Evolutionary conservation across 2,329 filamentous ascomycete species (phyloP).

Genomic region (Sporothrix variecibatus): DNA sequence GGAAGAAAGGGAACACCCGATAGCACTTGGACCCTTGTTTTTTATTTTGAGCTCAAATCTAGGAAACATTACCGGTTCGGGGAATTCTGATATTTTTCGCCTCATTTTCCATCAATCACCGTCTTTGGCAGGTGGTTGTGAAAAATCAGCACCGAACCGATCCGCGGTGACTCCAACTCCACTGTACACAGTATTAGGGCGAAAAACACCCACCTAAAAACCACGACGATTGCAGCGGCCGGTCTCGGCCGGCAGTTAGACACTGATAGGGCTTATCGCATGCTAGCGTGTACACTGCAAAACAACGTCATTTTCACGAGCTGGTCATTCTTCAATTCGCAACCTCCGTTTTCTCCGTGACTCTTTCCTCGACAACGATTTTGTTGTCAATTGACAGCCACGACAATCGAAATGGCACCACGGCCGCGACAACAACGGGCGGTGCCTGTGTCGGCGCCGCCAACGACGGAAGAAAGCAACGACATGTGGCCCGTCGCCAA

Average conservation of each 20-base stretch:
- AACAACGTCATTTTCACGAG: conserved; percentile 14
- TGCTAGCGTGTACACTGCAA: background rate
- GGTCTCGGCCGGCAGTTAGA: background rate
- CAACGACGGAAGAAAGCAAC: background rate
- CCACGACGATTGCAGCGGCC: background rate
- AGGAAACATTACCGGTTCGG: background rate
- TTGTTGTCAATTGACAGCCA: background rate
- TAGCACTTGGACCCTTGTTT: background rate
- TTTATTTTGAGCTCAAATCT: background rate
- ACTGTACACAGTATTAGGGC: background rate
- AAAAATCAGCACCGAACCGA: background rate
- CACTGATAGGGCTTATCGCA: background rate
- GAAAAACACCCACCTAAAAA: background rate
- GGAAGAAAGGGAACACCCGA: background rate
- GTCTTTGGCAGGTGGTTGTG: background rate
- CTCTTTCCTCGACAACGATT: background rate
- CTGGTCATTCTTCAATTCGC: background rate
- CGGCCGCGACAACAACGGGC: conserved; percentile 2
- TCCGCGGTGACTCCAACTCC: background rate
- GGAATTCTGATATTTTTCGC: background rate
- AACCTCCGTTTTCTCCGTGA: background rate
- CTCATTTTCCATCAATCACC: background rate
- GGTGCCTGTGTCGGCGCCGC: background rate
- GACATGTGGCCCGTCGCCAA: conserved; percentile 17
- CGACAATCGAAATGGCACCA: background rate